phyloP scores from a whole-genome alignment of 2,329 filamentous ascomycete genomes.

The Aspergillus fumigatus region DNA sequence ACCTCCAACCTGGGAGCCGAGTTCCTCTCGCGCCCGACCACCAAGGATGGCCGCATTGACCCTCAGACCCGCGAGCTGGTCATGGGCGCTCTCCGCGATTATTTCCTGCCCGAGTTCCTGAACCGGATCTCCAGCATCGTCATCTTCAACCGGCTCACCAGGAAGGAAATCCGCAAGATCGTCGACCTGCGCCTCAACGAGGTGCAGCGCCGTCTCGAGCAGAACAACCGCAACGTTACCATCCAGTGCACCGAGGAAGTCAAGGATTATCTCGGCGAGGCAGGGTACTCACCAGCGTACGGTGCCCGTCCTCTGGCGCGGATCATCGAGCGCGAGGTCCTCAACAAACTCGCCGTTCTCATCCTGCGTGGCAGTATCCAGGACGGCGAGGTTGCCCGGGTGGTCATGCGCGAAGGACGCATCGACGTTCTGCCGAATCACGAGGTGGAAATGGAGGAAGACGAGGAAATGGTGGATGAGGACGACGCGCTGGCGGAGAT shows the following conservation, averaged over 20 bases:
- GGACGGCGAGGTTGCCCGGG: slow-evolving; percentile 78
- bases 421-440: slow-evolving; percentile 83
- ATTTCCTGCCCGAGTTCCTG: slow-evolving; percentile 97
- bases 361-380: slow-evolving; percentile 79
- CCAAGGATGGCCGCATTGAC: slow-evolving; percentile 80
- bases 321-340: slow-evolving; percentile 93
- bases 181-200: slow-evolving; percentile 84
- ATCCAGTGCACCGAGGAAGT: slow-evolving; percentile 81
- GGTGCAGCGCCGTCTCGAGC: slow-evolving; percentile 83
- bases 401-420: slow-evolving; percentile 74
- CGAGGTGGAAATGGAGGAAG: slow-evolving; percentile 57
- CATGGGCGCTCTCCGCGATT: slow-evolving; percentile 84
- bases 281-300: slow-evolving; percentile 93
- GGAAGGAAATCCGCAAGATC: slow-evolving; percentile 86
- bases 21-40: slow-evolving; percentile 75
- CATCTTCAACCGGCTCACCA: slow-evolving; percentile 96
- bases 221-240: slow-evolving; percentile 79
- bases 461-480: slow-evolving; percentile 70
- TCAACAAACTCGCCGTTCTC: slow-evolving; percentile 87
- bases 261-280: slow-evolving; percentile 85
- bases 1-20: slow-evolving; percentile 96
- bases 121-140: slow-evolving; percentile 95
- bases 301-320: slow-evolving; percentile 83
- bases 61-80: slow-evolving; percentile 80
- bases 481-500: slow-evolving; percentile 70